These are phyloP conservation scores for Melanomma pulvis-pyrius DNA, from an alignment of 495 filamentous ascomycete species.

Conservation along the genomic window DNA sequence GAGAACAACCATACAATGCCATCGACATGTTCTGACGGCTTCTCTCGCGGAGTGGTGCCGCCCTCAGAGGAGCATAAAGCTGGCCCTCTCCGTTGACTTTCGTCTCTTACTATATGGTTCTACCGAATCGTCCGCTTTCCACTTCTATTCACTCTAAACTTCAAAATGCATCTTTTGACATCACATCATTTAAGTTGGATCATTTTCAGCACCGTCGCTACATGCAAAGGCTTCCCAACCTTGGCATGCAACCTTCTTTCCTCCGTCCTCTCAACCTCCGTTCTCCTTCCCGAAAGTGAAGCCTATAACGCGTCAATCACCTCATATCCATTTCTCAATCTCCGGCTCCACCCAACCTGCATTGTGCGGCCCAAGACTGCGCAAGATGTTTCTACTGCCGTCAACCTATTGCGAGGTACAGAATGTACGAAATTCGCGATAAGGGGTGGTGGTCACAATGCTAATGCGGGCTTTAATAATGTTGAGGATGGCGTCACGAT, in stretches of 20 bases:
- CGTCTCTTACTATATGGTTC: too few species aligned
- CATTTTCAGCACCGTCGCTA: background rate
- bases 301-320: slow-evolving; percentile 19
- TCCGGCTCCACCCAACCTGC: slow-evolving; percentile 10
- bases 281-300: slow-evolving; percentile 6
- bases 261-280: background rate
- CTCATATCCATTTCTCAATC: slow-evolving; percentile 19
- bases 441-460: slow-evolving; percentile 52
- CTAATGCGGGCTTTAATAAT: slow-evolving; percentile 49
- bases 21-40: too few species aligned
- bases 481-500: slow-evolving; percentile 50
- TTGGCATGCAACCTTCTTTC: slow-evolving; percentile 9
- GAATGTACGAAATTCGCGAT: slow-evolving; percentile 50
- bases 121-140: too few species aligned
- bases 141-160: too few species aligned
- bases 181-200: background rate
- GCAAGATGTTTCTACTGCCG: slow-evolving; percentile 25
- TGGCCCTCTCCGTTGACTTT: too few species aligned
- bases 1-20: too few species aligned
- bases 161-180: background rate
- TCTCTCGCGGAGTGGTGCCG: too few species aligned
- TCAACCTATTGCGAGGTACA: slow-evolving; percentile 33
- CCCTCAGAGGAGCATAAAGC: too few species aligned
- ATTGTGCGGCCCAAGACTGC: slow-evolving; percentile 3
- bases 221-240: background rate